These are phyloP conservation scores for Penicillium cataractarum DNA, from an alignment of 495 filamentous ascomycete genomes.

Conservation along the genomic window DNA sequence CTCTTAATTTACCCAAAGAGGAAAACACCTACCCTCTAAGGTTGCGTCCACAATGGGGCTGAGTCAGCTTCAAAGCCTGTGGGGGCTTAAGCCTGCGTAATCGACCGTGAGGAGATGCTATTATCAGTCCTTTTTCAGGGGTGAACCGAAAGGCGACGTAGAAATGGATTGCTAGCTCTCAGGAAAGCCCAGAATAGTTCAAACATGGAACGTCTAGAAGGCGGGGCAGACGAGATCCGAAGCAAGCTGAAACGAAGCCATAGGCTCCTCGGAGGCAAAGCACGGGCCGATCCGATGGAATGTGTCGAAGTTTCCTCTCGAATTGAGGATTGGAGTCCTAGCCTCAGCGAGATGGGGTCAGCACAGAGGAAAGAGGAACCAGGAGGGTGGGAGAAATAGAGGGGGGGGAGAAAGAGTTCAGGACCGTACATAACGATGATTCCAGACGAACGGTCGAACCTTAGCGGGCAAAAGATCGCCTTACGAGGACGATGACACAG, in stretches of 20 bases:
- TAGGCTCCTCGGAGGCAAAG: neutral
- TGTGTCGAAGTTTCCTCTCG: neutral
- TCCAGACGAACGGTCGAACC: conserved; percentile 5
- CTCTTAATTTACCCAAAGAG: conserved; percentile 23
- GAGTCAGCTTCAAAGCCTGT: conserved; percentile 11
- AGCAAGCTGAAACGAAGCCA: conserved; percentile 6
- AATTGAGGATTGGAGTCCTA: neutral
- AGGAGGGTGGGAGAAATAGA: neutral
- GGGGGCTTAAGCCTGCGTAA: conserved; percentile 3
- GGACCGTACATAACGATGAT: neutral
- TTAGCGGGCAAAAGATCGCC: conserved; percentile 11
- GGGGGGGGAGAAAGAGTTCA: neutral
- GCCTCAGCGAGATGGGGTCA: neutral
- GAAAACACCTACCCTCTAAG: conserved; percentile 21
- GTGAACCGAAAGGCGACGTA: neutral
- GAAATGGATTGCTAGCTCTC: too few species aligned
- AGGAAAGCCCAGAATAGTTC: conserved; percentile 1
- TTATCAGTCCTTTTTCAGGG: neutral
- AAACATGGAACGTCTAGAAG: conserved; percentile 12
- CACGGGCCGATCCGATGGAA: conserved; percentile 1
- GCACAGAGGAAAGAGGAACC: neutral
- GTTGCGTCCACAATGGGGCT: conserved; percentile 2
- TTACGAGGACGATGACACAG: conserved; percentile 10
- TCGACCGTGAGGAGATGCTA: conserved; percentile 1
- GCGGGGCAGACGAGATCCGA: conserved; percentile 10